phyloP scores from a whole-genome alignment of 495 filamentous ascomycete genomes.

The Lentithecium fluviatile region DNA sequence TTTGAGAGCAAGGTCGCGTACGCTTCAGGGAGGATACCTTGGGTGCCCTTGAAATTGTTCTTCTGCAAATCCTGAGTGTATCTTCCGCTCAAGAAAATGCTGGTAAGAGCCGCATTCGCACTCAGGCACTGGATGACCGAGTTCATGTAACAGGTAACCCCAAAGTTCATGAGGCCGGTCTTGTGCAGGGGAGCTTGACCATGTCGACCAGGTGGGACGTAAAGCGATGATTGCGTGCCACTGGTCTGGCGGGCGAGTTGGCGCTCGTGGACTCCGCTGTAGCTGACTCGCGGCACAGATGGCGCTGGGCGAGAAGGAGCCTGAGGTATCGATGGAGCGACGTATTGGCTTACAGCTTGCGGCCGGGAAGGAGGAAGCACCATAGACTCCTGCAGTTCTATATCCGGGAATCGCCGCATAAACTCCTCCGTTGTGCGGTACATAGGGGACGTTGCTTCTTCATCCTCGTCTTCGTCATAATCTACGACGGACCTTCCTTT shows the following conservation, averaged over 20 bases:
- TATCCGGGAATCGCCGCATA: conserved; percentile 76
- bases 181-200: conserved; percentile 47
- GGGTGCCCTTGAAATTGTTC: conserved; percentile 65
- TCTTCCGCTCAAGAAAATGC: conserved; percentile 63
- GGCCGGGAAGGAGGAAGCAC: conserved; percentile 41
- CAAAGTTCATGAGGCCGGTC: conserved; percentile 78
- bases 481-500: conserved; percentile 52
- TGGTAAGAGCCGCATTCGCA: conserved; percentile 67
- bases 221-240: conserved; percentile 46
- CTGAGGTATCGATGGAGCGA: conserved; percentile 25
- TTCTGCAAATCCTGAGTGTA: conserved; percentile 48
- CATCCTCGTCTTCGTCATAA: conserved; percentile 45
- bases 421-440: conserved; percentile 71
- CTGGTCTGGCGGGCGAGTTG: conserved; percentile 51
- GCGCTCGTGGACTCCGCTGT: conserved; percentile 80
- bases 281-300: conserved; percentile 78
- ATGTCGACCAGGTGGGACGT: conserved; percentile 50
- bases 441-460: conserved; percentile 48
- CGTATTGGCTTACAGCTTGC: conserved; percentile 6
- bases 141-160: conserved; percentile 90
- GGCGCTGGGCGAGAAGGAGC: conserved; percentile 63
- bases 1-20: conserved; percentile 73
- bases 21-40: conserved; percentile 75
- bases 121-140: conserved; percentile 79
- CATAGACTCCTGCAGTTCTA: conserved; percentile 72